Evolutionary conservation across 208 protist species (phyloP).

Genomic region (Leishmania gerbilli): DNA sequence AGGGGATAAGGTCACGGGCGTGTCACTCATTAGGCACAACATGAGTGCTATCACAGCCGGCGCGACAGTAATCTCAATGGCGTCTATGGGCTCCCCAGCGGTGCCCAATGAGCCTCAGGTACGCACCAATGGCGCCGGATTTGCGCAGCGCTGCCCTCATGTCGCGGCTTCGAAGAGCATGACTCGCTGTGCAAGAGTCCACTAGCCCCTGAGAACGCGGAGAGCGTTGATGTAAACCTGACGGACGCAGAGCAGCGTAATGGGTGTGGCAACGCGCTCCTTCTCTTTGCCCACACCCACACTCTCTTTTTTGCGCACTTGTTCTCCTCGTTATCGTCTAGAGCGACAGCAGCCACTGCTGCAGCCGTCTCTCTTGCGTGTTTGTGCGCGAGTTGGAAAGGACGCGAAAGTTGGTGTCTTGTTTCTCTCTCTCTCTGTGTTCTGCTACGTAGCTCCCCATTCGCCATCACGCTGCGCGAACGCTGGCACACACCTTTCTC

Average conservation of each 20-base stretch:
- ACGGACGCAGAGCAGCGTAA: neutral
- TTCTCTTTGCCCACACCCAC: neutral
- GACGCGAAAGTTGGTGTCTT: neutral
- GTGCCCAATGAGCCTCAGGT: neutral
- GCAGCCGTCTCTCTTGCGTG: neutral
- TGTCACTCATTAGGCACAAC: constrained; percentile 22
- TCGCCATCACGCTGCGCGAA: neutral
- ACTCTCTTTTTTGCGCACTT: neutral
- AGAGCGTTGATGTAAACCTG: neutral
- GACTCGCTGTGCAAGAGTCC: neutral
- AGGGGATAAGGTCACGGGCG: constrained; percentile 6
- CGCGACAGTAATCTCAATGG: constrained; percentile 9
- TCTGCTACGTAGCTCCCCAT: neutral
- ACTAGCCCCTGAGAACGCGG: neutral
- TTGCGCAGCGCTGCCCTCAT: neutral
- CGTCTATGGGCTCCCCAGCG: constrained; percentile 9
- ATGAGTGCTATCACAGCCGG: constrained; percentile 8
- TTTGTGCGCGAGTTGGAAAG: neutral
- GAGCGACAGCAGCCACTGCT: neutral
- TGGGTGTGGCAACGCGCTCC: neutral
- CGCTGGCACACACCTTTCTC: neutral
- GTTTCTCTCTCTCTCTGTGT: neutral
- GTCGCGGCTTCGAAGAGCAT: neutral
- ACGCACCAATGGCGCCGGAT: neutral
- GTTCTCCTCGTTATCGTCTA: neutral